These are phyloP conservation scores for Elaeagnus macrophylla DNA, from an alignment of 306 rosid genomes.

Conservation along the genomic window DNA sequence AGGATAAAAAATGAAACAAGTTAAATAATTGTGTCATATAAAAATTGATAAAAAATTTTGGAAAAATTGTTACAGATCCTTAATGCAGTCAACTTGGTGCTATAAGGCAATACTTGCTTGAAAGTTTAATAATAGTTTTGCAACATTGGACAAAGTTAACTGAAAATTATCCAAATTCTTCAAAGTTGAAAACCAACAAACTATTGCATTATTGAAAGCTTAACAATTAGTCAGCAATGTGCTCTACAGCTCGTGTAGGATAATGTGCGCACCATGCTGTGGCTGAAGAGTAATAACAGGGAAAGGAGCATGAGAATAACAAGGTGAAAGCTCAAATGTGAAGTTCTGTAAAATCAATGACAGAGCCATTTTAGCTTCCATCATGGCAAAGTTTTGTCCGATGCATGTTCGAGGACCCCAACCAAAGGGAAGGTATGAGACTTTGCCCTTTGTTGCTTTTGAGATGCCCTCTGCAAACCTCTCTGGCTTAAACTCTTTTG, in stretches of 20 bases:
- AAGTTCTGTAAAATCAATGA: constrained; percentile 33
- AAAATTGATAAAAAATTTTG: too few species aligned
- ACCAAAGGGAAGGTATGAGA: constrained; percentile 45
- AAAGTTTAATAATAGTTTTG: too few species aligned
- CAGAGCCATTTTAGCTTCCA: constrained; percentile 35
- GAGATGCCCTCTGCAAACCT: constrained; percentile 44
- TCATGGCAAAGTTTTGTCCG: constrained; percentile 38
- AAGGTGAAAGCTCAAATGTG: constrained; percentile 35
- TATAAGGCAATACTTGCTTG: too few species aligned
- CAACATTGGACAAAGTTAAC: too few species aligned
- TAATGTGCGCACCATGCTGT: constrained; percentile 23
- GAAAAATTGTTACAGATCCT: too few species aligned
- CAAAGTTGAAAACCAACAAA: too few species aligned
- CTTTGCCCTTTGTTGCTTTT: constrained; percentile 36
- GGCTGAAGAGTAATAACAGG: constrained; percentile 13
- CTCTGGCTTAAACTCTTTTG: constrained; percentile 44
- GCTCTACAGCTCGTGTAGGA: constrained; percentile 14
- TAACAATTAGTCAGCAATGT: too few species aligned
- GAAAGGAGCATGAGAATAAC: constrained; percentile 26
- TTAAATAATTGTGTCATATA: too few species aligned
- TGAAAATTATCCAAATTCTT: too few species aligned
- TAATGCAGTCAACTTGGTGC: too few species aligned
- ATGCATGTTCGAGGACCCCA: constrained; percentile 58
- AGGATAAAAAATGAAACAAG: too few species aligned
- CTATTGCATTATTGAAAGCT: too few species aligned